phyloP scores from a whole-genome alignment of 116 monocot genomes.

The Trichopus zeylanicus region DNA sequence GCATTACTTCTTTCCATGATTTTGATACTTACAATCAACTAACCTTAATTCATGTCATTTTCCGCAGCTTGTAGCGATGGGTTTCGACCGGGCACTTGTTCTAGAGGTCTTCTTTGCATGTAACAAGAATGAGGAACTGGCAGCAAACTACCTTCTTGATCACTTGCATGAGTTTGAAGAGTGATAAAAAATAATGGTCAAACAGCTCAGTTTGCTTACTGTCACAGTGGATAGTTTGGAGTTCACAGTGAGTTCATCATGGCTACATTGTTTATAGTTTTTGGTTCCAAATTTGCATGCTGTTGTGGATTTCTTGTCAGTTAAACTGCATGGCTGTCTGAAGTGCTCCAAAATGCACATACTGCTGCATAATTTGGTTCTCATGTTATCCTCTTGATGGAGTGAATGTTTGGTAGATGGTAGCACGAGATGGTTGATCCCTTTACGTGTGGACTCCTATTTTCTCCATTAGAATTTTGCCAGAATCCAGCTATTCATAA shows the following conservation, averaged over 20 bases:
- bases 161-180: constrained; percentile 19
- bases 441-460: no score
- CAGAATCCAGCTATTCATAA: no score
- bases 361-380: no score
- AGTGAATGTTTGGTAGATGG: no score
- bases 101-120: constrained; percentile 10
- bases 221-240: neutral
- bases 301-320: neutral
- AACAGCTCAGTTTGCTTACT: no score
- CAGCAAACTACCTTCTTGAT: constrained; percentile 15
- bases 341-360: no score
- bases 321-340: neutral
- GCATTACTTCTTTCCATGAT: neutral
- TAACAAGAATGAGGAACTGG: constrained; percentile 17
- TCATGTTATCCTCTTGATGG: no score
- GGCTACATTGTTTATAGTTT: neutral
- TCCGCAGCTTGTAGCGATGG: constrained; percentile 14
- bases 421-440: no score
- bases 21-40: neutral
- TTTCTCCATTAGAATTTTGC: no score
- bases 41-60: neutral
- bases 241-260: neutral
- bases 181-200: neutral
- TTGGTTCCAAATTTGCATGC: neutral
- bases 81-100: constrained; percentile 15